Evolutionary conservation across 2,329 filamentous ascomycete genomes (phyloP).

Genomic region (Cryphonectria nitschkei): DNA sequence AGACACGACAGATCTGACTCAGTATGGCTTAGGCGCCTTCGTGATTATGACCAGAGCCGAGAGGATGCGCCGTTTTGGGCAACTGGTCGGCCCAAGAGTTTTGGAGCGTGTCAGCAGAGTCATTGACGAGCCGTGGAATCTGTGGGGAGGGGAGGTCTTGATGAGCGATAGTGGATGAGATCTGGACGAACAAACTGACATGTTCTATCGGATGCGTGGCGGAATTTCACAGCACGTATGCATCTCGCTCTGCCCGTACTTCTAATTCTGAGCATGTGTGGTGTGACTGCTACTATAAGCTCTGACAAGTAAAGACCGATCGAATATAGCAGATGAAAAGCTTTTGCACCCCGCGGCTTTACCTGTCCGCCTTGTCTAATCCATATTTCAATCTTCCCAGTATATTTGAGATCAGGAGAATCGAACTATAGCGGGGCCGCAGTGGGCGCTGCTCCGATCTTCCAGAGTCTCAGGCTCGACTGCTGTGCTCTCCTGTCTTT

Average conservation of each 20-base stretch:
- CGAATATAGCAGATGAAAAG: background rate
- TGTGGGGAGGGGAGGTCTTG: slow-evolving; percentile 29
- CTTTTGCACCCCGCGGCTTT: background rate
- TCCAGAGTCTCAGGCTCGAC: slow-evolving; percentile 53
- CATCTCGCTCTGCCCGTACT: background rate
- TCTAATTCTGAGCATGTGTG: background rate
- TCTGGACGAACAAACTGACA: background rate
- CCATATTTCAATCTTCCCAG: too few species aligned
- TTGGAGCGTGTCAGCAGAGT: slow-evolving; percentile 53
- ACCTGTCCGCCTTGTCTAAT: background rate
- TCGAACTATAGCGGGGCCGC: background rate
- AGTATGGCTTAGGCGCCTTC: slow-evolving; percentile 56
- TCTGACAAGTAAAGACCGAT: background rate
- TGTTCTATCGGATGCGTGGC: background rate
- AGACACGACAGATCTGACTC: slow-evolving; percentile 23
- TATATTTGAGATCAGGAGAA: background rate
- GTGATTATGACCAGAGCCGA: slow-evolving; percentile 57
- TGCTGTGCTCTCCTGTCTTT: slow-evolving; percentile 37
- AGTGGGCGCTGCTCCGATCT: slow-evolving; percentile 33
- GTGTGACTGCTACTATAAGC: background rate
- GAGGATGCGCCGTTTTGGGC: slow-evolving; percentile 53
- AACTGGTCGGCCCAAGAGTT: slow-evolving; percentile 57
- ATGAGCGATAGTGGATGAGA: background rate
- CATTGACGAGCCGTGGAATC: slow-evolving; percentile 56
- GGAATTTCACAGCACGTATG: background rate